Conservation (phyloP, 2,329 filamentous ascomycete species). For the Apiospora pterosperma region DNA sequence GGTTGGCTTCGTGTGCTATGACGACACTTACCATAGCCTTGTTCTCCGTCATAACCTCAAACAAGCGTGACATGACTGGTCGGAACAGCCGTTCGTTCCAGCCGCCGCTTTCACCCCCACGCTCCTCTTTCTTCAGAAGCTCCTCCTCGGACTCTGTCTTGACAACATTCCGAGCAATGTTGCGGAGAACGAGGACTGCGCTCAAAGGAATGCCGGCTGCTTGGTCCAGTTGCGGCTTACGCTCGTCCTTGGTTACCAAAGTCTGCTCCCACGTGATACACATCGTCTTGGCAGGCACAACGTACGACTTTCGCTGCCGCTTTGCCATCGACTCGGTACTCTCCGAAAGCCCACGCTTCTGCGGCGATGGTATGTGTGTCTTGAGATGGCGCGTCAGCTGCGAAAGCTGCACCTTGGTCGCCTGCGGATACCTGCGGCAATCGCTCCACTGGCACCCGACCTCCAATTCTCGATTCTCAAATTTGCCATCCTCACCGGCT, state of each 20-base stretch:
- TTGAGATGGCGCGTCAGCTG: conserved; percentile 63
- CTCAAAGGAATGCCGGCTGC: conserved; percentile 77
- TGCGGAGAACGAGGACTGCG: conserved; percentile 72
- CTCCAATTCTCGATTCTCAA: conserved; percentile 48
- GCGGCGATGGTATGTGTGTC: conserved; percentile 56
- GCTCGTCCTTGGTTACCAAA: conserved; percentile 51
- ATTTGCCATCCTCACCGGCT: conserved; percentile 54
- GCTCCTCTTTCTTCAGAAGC: conserved; percentile 44
- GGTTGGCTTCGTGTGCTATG: background rate
- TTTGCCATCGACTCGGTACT: conserved; percentile 23
- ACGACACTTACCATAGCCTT: conserved; percentile 47
- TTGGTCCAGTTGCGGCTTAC: conserved; percentile 56
- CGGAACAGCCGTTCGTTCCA: conserved; percentile 69
- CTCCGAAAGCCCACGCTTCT: conserved; percentile 25
- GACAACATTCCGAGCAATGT: conserved; percentile 66
- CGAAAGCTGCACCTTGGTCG: conserved; percentile 42
- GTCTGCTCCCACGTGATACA: conserved; percentile 55
- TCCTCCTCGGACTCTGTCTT: conserved; percentile 59
- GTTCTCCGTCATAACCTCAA: conserved; percentile 69
- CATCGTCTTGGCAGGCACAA: conserved; percentile 55
- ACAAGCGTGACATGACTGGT: conserved; percentile 60
- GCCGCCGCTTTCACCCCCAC: conserved; percentile 46
- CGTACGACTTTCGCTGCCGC: conserved; percentile 39
- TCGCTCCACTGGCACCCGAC: conserved; percentile 65
- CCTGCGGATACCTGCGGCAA: conserved; percentile 54